A percentile compares a stretch with the other conserved stretches of the same genome.
phyloP scores from a whole-genome alignment of 441 rosid species.

The Rhodomyrtus psidioides region DNA sequence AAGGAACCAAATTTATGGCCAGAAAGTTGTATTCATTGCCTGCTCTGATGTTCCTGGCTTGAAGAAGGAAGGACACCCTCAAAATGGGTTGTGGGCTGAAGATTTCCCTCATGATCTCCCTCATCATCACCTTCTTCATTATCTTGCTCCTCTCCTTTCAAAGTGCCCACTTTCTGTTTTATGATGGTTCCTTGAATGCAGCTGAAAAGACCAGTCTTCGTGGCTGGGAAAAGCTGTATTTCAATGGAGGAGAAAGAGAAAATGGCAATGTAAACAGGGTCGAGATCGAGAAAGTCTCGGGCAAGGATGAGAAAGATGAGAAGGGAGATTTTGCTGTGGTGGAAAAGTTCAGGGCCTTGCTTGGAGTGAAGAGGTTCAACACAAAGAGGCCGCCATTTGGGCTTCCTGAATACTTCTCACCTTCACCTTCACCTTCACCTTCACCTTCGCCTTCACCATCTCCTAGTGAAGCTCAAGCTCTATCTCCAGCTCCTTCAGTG shows the following conservation, averaged over 20 bases:
- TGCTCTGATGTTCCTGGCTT: conserved; percentile 28
- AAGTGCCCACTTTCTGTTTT: conserved; percentile 22
- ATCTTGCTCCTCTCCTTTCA: conserved; percentile 35
- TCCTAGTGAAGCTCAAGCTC: conserved; percentile 14
- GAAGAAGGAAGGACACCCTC: conserved; percentile 1
- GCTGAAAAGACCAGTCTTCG: conserved; percentile 11
- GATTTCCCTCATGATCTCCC: conserved; percentile 38
- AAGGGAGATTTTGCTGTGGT: conserved; percentile 29
- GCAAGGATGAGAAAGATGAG: conserved; percentile 36
- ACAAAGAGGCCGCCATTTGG: neutral
- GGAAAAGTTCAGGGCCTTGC: conserved; percentile 66
- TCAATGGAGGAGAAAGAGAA: conserved; percentile 14
- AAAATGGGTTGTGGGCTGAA: conserved; percentile 37
- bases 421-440: too few species aligned
- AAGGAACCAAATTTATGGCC: conserved; percentile 23
- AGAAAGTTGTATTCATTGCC: conserved; percentile 34
- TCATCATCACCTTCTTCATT: conserved; percentile 18
- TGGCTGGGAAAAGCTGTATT: conserved; percentile 21
- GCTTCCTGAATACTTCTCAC: conserved; percentile 26
- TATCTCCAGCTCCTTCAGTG: conserved; percentile 31
- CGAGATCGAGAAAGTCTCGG: conserved; percentile 30
- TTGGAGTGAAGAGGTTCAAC: conserved; percentile 29
- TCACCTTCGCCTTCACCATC: too few species aligned
- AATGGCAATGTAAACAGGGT: conserved; percentile 14
- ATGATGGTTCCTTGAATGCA: conserved; percentile 22